Percentiles rank a stretch among this genome's conserved stretches.
Evolutionary conservation across 495 filamentous ascomycete genomes (phyloP).

Genomic region (Trichoderma erinaceum): DNA sequence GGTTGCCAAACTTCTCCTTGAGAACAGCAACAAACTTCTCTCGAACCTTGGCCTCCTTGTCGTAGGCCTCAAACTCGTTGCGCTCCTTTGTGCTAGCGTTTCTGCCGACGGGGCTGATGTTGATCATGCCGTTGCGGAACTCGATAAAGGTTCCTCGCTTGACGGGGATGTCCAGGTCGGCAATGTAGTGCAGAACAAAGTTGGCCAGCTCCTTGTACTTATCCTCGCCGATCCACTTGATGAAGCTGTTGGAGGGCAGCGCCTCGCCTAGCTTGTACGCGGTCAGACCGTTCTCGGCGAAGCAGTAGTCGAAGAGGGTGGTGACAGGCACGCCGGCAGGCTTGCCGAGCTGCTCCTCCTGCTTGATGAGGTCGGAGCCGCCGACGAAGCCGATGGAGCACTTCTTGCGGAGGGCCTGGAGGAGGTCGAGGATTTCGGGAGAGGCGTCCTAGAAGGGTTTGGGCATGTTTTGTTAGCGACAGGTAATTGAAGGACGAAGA

Average conservation of each 20-base stretch:
- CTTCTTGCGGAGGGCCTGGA: conserved; percentile 74
- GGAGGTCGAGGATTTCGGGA: conserved; percentile 76
- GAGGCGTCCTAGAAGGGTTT: conserved; percentile 47
- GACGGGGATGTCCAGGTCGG: conserved; percentile 77
- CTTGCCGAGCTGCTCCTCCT: conserved; percentile 88
- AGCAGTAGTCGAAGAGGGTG: conserved; percentile 89
- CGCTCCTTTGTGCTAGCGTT: conserved; percentile 80
- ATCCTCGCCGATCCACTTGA: conserved; percentile 85
- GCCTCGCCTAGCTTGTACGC: conserved; percentile 74
- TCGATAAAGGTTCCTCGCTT: conserved; percentile 96
- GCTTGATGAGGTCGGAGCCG: conserved; percentile 81
- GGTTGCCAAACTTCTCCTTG: conserved; percentile 72
- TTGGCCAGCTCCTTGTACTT: conserved; percentile 83
- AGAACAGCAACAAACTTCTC: conserved; percentile 64
- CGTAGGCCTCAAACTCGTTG: conserved; percentile 69
- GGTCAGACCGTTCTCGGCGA: conserved; percentile 89
- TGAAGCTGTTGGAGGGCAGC: conserved; percentile 75
- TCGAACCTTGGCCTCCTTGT: conserved; percentile 68
- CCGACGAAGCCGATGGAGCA: conserved; percentile 89
- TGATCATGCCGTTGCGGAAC: conserved; percentile 97
- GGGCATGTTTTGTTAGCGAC: conserved; percentile 14
- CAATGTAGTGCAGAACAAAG: conserved; percentile 83
- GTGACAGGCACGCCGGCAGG: conserved; percentile 53
- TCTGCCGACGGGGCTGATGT: conserved; percentile 84
- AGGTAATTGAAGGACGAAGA: not conserved